phyloP scores from a whole-genome alignment of 2,329 filamentous ascomycete genomes.

The Pestalotiopsis sp. region DNA sequence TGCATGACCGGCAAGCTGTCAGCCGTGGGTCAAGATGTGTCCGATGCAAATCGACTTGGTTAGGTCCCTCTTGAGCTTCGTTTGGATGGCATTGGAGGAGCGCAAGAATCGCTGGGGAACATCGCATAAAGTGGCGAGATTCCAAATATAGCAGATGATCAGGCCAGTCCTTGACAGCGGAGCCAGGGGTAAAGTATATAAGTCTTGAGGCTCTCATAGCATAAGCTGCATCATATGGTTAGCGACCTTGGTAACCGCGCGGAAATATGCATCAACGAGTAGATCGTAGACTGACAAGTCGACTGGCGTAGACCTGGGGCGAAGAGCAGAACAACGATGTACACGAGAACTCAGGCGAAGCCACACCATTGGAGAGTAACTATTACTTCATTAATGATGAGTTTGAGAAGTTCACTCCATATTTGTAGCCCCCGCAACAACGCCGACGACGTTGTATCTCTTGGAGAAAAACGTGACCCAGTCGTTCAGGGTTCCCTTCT shows the following conservation, averaged over 20 bases:
- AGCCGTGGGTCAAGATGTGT: too few species aligned
- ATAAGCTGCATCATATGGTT: neutral
- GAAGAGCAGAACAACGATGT: neutral
- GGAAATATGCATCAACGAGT: neutral
- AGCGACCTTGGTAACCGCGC: neutral
- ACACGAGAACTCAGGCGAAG: neutral
- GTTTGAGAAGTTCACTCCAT: constrained; percentile 37
- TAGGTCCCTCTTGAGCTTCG: too few species aligned
- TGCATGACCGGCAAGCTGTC: too few species aligned
- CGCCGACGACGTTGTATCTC: constrained; percentile 87
- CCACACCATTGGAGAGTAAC: neutral
- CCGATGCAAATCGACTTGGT: too few species aligned
- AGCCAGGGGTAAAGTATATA: neutral
- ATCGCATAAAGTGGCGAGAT: too few species aligned
- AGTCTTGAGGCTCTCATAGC: neutral
- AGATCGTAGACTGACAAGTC: neutral
- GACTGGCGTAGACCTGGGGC: neutral
- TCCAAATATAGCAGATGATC: too few species aligned
- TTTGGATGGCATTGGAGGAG: too few species aligned
- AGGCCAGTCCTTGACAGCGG: neutral
- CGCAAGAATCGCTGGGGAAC: too few species aligned
- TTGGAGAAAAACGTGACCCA: constrained; percentile 98
- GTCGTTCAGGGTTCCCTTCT: constrained; percentile 83
- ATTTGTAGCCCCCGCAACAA: constrained; percentile 64
- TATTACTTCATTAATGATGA: neutral